A percentile compares a stretch with the other conserved stretches of the same genome.
Evolutionary conservation across 2,329 filamentous ascomycete species (phyloP).

Genomic region (Pseudocercospora vitis): DNA sequence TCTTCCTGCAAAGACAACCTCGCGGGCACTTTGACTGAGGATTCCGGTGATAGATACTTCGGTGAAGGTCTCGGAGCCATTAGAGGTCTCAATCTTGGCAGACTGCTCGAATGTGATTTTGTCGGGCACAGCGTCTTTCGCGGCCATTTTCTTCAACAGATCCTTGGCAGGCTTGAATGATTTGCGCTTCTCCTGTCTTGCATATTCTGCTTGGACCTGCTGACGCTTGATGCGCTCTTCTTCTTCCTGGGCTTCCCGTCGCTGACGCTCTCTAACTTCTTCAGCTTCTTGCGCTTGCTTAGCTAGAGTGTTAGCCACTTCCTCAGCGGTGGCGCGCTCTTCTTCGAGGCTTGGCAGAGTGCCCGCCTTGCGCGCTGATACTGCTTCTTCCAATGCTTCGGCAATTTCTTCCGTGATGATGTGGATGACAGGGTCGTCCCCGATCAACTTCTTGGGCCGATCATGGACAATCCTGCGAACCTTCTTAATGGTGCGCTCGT

Average conservation of each 20-base stretch:
- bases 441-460: constrained; percentile 64
- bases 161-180: constrained; percentile 49
- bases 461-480: constrained; percentile 68
- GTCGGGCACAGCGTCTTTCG: constrained; percentile 17
- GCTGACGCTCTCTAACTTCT: constrained; percentile 42
- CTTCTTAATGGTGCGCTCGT: constrained; percentile 69
- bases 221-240: constrained; percentile 69
- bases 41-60: constrained; percentile 27
- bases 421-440: constrained; percentile 63
- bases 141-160: neutral
- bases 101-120: constrained; percentile 35
- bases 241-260: constrained; percentile 47
- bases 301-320: constrained; percentile 62
- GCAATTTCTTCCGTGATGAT: constrained; percentile 61
- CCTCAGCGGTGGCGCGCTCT: constrained; percentile 81
- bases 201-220: constrained; percentile 71
- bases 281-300: constrained; percentile 46
- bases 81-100: constrained; percentile 24
- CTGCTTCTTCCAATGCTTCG: constrained; percentile 81
- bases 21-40: constrained; percentile 20
- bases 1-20: constrained; percentile 26
- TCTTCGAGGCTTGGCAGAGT: constrained; percentile 84
- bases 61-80: constrained; percentile 28
- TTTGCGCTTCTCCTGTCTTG: constrained; percentile 64
- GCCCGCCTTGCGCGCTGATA: constrained; percentile 69